phyloP scores from a whole-genome alignment of 768 basidiomycete species.

The Russula dissimulans region DNA sequence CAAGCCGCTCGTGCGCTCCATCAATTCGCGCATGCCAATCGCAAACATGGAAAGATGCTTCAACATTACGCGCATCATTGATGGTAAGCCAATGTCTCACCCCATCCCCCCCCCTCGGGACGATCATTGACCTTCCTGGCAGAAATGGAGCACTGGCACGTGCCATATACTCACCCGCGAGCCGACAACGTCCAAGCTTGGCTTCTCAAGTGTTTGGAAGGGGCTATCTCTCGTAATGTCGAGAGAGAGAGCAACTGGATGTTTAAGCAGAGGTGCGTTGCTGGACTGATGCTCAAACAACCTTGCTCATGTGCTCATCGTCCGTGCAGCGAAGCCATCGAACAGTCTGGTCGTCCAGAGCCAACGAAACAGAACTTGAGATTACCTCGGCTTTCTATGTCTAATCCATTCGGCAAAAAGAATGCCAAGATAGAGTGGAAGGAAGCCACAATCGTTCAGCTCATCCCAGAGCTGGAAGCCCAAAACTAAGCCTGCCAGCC shows the following conservation, averaged over 20 bases:
- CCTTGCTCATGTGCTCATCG: background rate
- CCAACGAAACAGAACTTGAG: background rate
- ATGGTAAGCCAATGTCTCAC: background rate
- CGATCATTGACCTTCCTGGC: background rate
- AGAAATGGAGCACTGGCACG: constrained; percentile 42
- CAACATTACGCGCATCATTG: background rate
- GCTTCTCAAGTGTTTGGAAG: constrained; percentile 26
- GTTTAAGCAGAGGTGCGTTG: constrained; percentile 23
- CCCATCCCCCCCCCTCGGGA: no score
- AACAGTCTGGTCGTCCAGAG: constrained; percentile 13
- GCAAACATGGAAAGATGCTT: constrained; percentile 9
- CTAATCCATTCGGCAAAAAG: constrained; percentile 10
- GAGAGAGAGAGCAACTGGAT: constrained; percentile 18
- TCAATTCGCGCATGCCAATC: background rate
- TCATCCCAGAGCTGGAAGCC: constrained; percentile 7
- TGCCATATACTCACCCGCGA: constrained; percentile 33
- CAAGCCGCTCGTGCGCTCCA: background rate
- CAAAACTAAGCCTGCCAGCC: background rate
- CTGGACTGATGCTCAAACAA: background rate
- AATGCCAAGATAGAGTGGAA: constrained; percentile 3
- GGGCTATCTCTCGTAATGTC: constrained; percentile 23
- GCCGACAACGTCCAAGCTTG: constrained; percentile 32
- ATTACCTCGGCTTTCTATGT: constrained; percentile 1
- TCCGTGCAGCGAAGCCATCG: constrained; percentile 1
- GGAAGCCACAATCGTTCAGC: constrained; percentile 5